Base-by-base conservation (phyloP, 2,329 filamentous ascomycete species). In the Calonectria pauciramosa region DNA sequence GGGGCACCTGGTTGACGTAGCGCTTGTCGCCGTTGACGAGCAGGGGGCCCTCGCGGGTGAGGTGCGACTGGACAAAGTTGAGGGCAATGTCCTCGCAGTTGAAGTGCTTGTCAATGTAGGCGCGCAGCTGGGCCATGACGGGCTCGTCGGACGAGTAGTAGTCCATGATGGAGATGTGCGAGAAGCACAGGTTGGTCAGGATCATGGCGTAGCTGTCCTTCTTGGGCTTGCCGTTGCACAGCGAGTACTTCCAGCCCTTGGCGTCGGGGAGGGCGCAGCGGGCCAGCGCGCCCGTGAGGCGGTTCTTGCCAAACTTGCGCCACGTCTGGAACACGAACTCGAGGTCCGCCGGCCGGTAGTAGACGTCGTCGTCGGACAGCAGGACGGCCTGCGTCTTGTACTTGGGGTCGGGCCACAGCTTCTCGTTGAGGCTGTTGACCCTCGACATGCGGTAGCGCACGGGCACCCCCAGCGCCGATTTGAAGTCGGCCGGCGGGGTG, bases 31-130 rank as follows among this genome's bases (percentile, higher is more conserved):
- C 85, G 14, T 75, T 81, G 38, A 86, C 83, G 1, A 85, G 80
- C n/a, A 86, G 76, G 0, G 85, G 85, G 0, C 84, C 84, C 16
- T 80, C 77, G 20, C 84, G 79, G 0, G 84, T 86, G 49, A 86
- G 73, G 20, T 82, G 75, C 2, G 83, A 82, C 9, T 81, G 79
- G n/a, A 86, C 76, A 59, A 82, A 86, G 77, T 86, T 86, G 68
- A 86, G 73, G n/a, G 83, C 85, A 73, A 86, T 82, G 63, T 86
- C 85, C 73, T 86, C 85, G 80, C 85, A 86, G 76, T 86, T 86
- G 79, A 85, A 83, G 60, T 82, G 78, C 26, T 83, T 73, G n/a
- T 86, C 85, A 16, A 86, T 84, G 70, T 86, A 84, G 0, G 82
- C 75, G 5, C 85, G 83, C 30, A 86, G 81, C 66, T 78, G 78